Evolutionary conservation across 306 rosid species (phyloP), one percentile per base, ranked within the genome.

Genomic region (Trifolium repens): DNA sequence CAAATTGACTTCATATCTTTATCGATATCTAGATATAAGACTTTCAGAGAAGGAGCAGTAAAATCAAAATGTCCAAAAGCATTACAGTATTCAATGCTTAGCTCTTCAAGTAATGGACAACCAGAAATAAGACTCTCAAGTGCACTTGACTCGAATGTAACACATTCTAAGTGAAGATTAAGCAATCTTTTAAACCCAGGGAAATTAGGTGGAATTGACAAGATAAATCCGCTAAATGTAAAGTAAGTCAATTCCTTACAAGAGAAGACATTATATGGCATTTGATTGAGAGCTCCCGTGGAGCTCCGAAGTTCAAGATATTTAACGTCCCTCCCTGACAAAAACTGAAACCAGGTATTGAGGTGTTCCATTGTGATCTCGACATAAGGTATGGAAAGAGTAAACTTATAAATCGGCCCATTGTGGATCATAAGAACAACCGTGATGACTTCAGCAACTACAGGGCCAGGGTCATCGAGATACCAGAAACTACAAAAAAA

Each of bases 231-330:
- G 1, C 0, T 0, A 34, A 81, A 61, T 9, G 53, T 5, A 26
- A 70, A 65, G 61, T 11, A 1, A 14, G 43, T 57, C 57, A 81
- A 16, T 1, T 37, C 65, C 1, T 34, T 17, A 35, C 75, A 76
- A 24, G 30, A 46, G 70, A 81, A 65, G 22, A 71, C 15, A 64
- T 15, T 14, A 37, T 69, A 37, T 40, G 81, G 71, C n/a, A 37
- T 49, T 69, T 40, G 2, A 52, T 16, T n/a, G 22, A n/a, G 12
- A 1, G 16, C 2, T 24, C 0, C 5, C 0, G 0, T 17, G 24
- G 1, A 2, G 24, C 16, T 7, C 4, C 0, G 1, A 17, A 54
- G 14, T 10, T 53, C 13, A 9, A 54, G 61, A 54, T 54, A 4
- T 54, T 22, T 54, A 54, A 54, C 4, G 12, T 3, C 3, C 32